phyloP scores from a whole-genome alignment of 495 filamentous ascomycete species.

The Schizothecium vesticola region DNA sequence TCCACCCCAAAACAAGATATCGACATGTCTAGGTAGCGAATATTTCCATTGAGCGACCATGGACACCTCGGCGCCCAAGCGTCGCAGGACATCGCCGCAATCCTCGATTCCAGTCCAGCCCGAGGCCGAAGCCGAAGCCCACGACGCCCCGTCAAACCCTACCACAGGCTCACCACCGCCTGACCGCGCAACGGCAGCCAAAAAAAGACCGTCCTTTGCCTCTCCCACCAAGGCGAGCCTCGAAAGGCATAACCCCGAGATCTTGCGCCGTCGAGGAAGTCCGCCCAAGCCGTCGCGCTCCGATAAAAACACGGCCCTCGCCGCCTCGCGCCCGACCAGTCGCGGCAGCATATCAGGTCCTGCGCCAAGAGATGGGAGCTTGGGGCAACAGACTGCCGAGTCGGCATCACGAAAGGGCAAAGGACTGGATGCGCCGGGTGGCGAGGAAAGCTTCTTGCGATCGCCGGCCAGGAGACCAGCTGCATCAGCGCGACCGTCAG shows the following conservation, averaged over 20 bases:
- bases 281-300: constrained; percentile 26
- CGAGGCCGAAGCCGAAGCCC: background rate
- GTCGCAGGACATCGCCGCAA: constrained; percentile 54
- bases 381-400: background rate
- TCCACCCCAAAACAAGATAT: background rate
- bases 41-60: constrained; percentile 31
- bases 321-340: constrained; percentile 23
- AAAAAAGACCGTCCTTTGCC: constrained; percentile 52
- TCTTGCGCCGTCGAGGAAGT: constrained; percentile 45
- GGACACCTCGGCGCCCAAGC: constrained; percentile 55
- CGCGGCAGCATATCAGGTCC: constrained; percentile 19
- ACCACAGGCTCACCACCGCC: background rate
- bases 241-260: constrained; percentile 57
- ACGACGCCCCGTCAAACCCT: constrained; percentile 19
- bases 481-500: constrained; percentile 21
- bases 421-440: background rate
- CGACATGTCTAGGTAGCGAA: constrained; percentile 13
- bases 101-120: constrained; percentile 30
- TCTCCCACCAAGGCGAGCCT: constrained; percentile 62
- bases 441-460: constrained; percentile 27
- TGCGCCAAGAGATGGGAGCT: constrained; percentile 8
- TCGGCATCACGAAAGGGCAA: background rate
- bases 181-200: background rate
- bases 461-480: constrained; percentile 28
- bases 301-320: constrained; percentile 21